These are phyloP conservation scores for Trichomonascaceae sp. DNA, from an alignment of 1,139 yeast species.

Conservation along the genomic window DNA sequence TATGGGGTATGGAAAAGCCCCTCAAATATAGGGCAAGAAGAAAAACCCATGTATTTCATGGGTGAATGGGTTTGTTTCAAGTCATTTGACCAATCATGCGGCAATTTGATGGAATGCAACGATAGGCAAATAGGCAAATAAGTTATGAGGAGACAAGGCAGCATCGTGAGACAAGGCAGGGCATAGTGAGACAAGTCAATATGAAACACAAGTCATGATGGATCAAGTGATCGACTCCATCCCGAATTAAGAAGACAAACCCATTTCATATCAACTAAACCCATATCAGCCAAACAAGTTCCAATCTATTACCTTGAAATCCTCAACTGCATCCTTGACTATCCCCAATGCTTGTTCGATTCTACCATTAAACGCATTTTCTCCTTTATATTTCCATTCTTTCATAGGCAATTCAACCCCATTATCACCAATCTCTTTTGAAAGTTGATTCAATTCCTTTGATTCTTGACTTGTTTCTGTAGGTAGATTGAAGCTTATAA, in stretches of 20 bases:
- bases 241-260: too few species aligned
- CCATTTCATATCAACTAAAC: too few species aligned
- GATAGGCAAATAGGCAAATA: too few species aligned
- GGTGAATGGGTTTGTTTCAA: too few species aligned
- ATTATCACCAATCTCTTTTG: not conserved
- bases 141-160: too few species aligned
- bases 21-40: not conserved
- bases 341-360: not conserved
- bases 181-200: too few species aligned
- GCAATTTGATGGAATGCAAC: too few species aligned
- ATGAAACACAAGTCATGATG: too few species aligned
- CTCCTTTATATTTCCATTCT: not conserved
- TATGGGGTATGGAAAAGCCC: not conserved
- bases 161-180: too few species aligned
- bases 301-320: constrained; percentile 10
- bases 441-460: not conserved
- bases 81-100: too few species aligned
- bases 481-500: constrained; percentile 58
- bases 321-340: not conserved
- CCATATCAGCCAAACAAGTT: constrained; percentile 1
- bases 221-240: too few species aligned
- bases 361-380: not conserved
- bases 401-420: not conserved
- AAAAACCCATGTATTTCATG: not conserved
- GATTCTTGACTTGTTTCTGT: not conserved